Evolutionary conservation across 2,329 filamentous ascomycete genomes (phyloP).

Genomic region (Pseudogymnoascus sp.): DNA sequence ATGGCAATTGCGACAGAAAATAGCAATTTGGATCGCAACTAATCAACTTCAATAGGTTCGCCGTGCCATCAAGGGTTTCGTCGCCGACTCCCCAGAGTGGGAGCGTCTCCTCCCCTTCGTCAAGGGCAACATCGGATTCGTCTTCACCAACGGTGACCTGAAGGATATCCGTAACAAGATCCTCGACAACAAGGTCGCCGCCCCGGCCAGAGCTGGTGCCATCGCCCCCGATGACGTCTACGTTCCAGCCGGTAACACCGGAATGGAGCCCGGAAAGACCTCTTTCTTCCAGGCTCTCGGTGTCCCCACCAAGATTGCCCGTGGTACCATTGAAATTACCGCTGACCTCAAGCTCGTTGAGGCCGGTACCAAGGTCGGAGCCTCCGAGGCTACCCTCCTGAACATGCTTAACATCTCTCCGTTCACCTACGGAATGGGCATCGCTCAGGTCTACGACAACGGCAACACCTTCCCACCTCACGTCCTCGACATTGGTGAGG

Average conservation of each 20-base stretch:
- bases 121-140: slow-evolving; percentile 97
- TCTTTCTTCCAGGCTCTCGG: slow-evolving; percentile 99
- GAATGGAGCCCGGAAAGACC: slow-evolving; percentile 99
- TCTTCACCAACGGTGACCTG: slow-evolving; percentile 97
- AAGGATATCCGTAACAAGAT: slow-evolving; percentile 92
- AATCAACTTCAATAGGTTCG: slow-evolving; percentile 54
- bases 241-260: slow-evolving; percentile 96
- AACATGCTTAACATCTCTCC: slow-evolving; percentile 99
- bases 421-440: slow-evolving; percentile 98
- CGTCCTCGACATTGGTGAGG: slow-evolving; percentile 90
- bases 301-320: slow-evolving; percentile 99
- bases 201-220: slow-evolving; percentile 95
- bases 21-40: neutral
- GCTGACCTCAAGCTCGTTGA: slow-evolving; percentile 96
- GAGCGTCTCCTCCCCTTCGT: slow-evolving; percentile 94
- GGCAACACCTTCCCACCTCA: slow-evolving; percentile 82
- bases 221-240: slow-evolving; percentile 88
- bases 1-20: slow-evolving; percentile 25
- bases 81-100: slow-evolving; percentile 87
- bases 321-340: slow-evolving; percentile 99
- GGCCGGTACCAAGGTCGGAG: slow-evolving; percentile 86
- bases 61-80: slow-evolving; percentile 93
- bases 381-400: slow-evolving; percentile 95
- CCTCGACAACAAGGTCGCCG: slow-evolving; percentile 92
- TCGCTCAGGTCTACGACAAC: slow-evolving; percentile 93